Evolutionary conservation across 1,284 basidiomycete species (phyloP).

Genomic region (Ganoderma lingzhi): DNA sequence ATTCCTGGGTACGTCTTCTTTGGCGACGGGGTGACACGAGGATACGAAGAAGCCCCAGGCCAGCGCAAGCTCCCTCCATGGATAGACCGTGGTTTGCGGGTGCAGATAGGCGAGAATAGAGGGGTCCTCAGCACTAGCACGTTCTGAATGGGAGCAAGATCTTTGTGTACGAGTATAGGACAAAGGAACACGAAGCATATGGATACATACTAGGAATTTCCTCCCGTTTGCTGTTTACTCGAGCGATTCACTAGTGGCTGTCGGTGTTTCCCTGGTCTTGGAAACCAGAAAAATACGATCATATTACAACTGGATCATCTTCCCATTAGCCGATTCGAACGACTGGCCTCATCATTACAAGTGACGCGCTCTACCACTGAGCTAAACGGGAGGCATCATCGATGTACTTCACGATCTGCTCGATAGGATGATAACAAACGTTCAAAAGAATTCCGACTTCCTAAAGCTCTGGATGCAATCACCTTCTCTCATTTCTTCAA

Average conservation of each 20-base stretch:
- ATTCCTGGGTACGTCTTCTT: constrained; percentile 90
- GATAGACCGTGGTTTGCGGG: constrained; percentile 36
- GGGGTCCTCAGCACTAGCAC: constrained; percentile 32
- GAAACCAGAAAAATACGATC: too few relatives aligned
- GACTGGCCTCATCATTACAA: constrained; percentile 61
- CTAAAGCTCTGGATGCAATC: too few relatives aligned
- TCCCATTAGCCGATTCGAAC: constrained; percentile 61
- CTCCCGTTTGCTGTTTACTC: too few relatives aligned
- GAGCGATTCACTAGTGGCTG: too few relatives aligned
- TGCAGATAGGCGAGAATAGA: constrained; percentile 40
- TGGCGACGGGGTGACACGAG: constrained; percentile 52
- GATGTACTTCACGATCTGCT: not conserved
- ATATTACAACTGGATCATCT: constrained; percentile 20
- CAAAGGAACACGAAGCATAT: not conserved
- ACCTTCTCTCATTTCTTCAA: too few relatives aligned
- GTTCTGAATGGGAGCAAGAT: constrained; percentile 24
- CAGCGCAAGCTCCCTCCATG: constrained; percentile 36
- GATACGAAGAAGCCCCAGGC: constrained; percentile 31
- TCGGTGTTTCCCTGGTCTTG: too few relatives aligned
- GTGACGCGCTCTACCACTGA: constrained; percentile 70
- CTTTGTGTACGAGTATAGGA: not conserved
- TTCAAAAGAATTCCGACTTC: not conserved
- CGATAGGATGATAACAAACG: not conserved
- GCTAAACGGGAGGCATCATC: constrained; percentile 49
- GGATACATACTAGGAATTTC: too few relatives aligned